phyloP scores from a whole-genome alignment of 805 yeast genomes.

The Ogataea haglerorum region DNA sequence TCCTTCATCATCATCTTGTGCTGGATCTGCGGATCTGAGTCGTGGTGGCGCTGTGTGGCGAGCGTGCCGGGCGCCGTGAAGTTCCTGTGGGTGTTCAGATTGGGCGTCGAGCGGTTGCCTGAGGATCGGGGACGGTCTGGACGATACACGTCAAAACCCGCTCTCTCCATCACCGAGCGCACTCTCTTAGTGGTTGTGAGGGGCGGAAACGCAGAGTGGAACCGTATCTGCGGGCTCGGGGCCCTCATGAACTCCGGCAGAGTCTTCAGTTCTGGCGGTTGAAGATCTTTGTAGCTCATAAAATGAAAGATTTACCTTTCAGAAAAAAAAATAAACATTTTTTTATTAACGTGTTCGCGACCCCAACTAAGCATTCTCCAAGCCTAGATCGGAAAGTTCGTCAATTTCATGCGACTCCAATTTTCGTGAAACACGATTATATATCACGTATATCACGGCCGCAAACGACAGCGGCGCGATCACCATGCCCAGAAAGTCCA shows the following conservation, averaged over 20 bases:
- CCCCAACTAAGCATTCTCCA: conserved; percentile 5
- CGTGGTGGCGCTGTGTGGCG: conserved; percentile 8
- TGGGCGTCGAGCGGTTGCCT: conserved; percentile 14
- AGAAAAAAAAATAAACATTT: conserved; percentile 1
- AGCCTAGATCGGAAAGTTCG: conserved; percentile 1
- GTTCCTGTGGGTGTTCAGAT: conserved; percentile 14
- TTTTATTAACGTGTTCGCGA: conserved; percentile 1
- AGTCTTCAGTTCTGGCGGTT: conserved; percentile 24
- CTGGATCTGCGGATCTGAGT: conserved; percentile 17
- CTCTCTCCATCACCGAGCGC: conserved; percentile 73
- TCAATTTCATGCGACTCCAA: not conserved
- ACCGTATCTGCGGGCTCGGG: conserved; percentile 32
- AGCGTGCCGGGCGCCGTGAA: conserved; percentile 22
- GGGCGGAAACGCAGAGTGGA: conserved; percentile 66
- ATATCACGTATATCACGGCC: conserved; percentile 34
- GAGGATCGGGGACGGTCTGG: conserved; percentile 19
- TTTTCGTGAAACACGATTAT: conserved; percentile 1
- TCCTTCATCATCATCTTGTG: not conserved
- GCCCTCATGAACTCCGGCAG: conserved; percentile 33
- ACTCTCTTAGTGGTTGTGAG: conserved; percentile 58
- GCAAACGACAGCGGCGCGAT: conserved; percentile 54
- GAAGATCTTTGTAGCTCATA: conserved; percentile 16
- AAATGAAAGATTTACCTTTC: not conserved
- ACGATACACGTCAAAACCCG: conserved; percentile 67
- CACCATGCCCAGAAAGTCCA: conserved; percentile 60